A percentile compares a stretch with the other conserved stretches of the same genome.
These are phyloP conservation scores for Chernovozyma sophiae-reginae DNA, from an alignment of 1,139 yeast genomes.

Conservation along the genomic window DNA sequence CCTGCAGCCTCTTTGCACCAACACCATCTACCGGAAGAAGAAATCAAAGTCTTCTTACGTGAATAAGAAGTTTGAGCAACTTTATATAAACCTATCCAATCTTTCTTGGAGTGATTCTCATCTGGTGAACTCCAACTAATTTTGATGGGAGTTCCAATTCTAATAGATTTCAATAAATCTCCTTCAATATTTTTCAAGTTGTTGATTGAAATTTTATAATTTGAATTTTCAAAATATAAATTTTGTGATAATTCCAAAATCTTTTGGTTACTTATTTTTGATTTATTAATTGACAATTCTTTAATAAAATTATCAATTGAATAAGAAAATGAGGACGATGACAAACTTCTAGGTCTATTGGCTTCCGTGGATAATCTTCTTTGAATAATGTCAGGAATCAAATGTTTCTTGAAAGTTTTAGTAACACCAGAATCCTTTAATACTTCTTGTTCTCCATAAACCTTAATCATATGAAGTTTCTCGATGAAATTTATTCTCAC, in stretches of 20 bases:
- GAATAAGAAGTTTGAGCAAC: conserved; percentile 60
- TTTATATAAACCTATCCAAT: conserved; percentile 80
- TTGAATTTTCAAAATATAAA: conserved; percentile 36
- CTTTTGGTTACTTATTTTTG: conserved; percentile 34
- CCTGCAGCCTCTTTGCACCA: conserved; percentile 48
- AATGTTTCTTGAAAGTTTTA: conserved; percentile 56
- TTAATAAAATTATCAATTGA: conserved; percentile 39
- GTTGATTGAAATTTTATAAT: conserved; percentile 25
- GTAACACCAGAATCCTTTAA: conserved; percentile 62
- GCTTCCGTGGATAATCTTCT: conserved; percentile 26
- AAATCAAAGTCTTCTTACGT: conserved; percentile 53
- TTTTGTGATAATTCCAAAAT: conserved; percentile 40
- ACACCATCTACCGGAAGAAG: conserved; percentile 72
- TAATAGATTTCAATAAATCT: conserved; percentile 19
- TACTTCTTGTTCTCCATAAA: conserved; percentile 67
- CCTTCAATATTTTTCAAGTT: conserved; percentile 17
- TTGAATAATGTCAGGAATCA: conserved; percentile 39
- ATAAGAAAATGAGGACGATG: conserved; percentile 28
- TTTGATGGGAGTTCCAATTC: conserved; percentile 51
- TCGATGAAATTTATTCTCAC: conserved; percentile 71
- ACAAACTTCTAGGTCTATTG: conserved; percentile 9
- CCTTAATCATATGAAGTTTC: conserved; percentile 72
- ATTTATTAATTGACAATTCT: conserved; percentile 28
- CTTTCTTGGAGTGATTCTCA: conserved; percentile 40
- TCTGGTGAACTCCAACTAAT: conserved; percentile 58